A percentile compares a stretch with the other conserved stretches of the same genome.
These are phyloP conservation scores for Colletotrichum ledebouriae DNA, from an alignment of 2,329 filamentous ascomycete genomes.

Conservation along the genomic window DNA sequence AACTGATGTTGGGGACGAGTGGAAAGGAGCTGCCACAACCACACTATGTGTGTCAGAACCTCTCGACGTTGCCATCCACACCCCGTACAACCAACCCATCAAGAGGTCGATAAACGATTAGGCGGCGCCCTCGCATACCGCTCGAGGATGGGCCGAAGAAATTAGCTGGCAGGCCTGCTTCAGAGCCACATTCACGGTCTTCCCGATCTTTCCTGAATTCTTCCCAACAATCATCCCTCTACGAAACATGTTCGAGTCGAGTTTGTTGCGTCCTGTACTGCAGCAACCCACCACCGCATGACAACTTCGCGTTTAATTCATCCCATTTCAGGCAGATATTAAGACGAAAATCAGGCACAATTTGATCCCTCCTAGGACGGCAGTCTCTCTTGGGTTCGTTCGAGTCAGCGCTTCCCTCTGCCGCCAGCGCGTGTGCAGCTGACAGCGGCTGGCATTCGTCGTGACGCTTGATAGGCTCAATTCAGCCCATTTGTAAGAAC, in stretches of 20 bases:
- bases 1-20: not conserved
- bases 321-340: constrained; percentile 4
- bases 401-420: too few relatives aligned
- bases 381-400: too few relatives aligned
- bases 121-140: too few relatives aligned
- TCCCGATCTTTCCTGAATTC: constrained; percentile 1
- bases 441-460: not conserved
- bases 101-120: too few relatives aligned
- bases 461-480: not conserved
- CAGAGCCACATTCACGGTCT: not conserved
- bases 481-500: not conserved
- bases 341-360: constrained; percentile 4
- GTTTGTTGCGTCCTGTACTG: not conserved
- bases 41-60: too few relatives aligned
- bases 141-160: too few relatives aligned
- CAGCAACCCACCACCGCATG: not conserved
- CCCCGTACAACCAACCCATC: too few relatives aligned
- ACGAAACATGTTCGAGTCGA: constrained; percentile 3
- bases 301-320: not conserved
- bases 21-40: too few relatives aligned
- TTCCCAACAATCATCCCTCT: not conserved
- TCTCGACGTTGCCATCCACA: too few relatives aligned
- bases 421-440: too few relatives aligned
- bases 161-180: too few relatives aligned
- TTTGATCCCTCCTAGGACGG: constrained; percentile 3